Evolutionary conservation across 2,329 filamentous ascomycete genomes (phyloP), one percentile per base, ranked within the genome.

Genomic region (Claviceps citrina): DNA sequence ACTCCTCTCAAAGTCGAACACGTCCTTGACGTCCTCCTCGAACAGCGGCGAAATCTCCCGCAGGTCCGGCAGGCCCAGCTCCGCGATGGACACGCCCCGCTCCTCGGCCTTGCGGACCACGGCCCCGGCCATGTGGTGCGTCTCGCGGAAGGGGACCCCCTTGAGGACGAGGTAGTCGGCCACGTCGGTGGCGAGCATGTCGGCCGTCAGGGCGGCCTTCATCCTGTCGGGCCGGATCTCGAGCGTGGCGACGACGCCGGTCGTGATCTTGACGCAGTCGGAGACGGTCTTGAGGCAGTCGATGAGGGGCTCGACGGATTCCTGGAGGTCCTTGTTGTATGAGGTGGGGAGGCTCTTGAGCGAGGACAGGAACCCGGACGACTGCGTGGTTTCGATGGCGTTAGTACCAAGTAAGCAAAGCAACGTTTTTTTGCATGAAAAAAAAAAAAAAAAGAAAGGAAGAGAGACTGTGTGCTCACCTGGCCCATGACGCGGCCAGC

Each of bases 131-230:
- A 46, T 46, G 31, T 46, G 44, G 22, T 46, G 44, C 2, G 44
- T 44, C 38, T 44, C 28, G 13, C 44, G 41, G 28, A 47, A 44
- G 10, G 43, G 39, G 13, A 45, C 36, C 13, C 43, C 41, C 12
- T 39, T 41, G n/a, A 31, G 27, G 10, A 44, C 43, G 6, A 47
- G 36, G 26, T 42, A 37, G 27, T 46, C 43, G 4, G 45, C 45
- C n/a, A 46, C 34, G 22, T 45, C 43, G 13, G 44, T 46, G n/a
- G 44, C 43, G 12, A 47, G 41, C 43, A 47, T 45, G 18, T 38
- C 38, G 12, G 38, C 37, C 4, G 37, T 39, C 10, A 43, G 33
- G 9, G 39, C 39, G 25, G 43, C 35, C 34, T 38, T 38, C 43
- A 43, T 44, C 33, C 32, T 38, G 7, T 46, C 40, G 12, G 38